A percentile compares a stretch with the other conserved stretches of the same genome.
Evolutionary conservation across 805 yeast species (phyloP).

Genomic region (Ogataea thermomethanolica): DNA sequence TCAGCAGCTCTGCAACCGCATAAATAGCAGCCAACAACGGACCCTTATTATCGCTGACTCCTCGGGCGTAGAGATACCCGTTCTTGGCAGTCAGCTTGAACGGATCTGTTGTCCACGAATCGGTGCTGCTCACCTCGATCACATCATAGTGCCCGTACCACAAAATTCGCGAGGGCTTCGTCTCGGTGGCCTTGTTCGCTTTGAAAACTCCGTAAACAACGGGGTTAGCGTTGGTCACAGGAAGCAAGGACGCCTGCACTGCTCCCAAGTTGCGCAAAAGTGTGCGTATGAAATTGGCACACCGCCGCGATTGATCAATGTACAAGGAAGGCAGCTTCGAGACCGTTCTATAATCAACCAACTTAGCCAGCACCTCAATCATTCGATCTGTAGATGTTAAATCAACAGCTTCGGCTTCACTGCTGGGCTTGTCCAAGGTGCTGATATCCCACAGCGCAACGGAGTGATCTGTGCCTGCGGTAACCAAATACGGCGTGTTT

Average conservation of each 20-base stretch:
- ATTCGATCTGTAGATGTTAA: constrained; percentile 45
- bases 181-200: constrained; percentile 35
- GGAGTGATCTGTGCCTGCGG: constrained; percentile 70
- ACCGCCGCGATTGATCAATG: constrained; percentile 77
- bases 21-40: constrained; percentile 84
- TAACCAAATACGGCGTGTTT: constrained; percentile 45
- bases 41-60: constrained; percentile 93
- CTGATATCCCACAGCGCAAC: constrained; percentile 69
- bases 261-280: constrained; percentile 71
- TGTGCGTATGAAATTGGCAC: constrained; percentile 71
- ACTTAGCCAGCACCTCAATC: constrained; percentile 54
- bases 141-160: constrained; percentile 98
- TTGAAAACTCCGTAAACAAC: constrained; percentile 73
- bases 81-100: constrained; percentile 70
- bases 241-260: constrained; percentile 57
- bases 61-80: constrained; percentile 88
- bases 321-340: constrained; percentile 66
- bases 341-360: constrained; percentile 72
- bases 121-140: constrained; percentile 63
- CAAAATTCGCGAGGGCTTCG: constrained; percentile 44
- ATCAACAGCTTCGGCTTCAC: constrained; percentile 7
- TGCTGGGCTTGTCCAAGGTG: constrained; percentile 16
- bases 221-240: constrained; percentile 80
- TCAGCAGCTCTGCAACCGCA: constrained; percentile 72
- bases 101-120: constrained; percentile 74